Base-by-base conservation (phyloP, 1,139 yeast genomes). In the Protomyces pachydermus region DNA sequence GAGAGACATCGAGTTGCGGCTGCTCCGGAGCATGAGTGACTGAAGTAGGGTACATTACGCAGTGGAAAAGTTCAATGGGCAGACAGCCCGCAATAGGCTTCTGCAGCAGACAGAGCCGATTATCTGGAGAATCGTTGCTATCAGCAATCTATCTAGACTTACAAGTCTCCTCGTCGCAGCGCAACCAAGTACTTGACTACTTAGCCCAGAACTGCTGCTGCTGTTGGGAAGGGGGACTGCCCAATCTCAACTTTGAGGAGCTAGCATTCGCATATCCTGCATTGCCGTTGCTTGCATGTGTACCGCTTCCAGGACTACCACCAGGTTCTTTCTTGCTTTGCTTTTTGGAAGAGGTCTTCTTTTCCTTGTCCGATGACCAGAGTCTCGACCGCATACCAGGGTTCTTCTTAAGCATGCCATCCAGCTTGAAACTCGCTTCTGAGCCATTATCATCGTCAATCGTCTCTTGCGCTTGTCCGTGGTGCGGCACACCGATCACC, bases 381-480 rank as follows among this genome's bases (percentile, higher is more conserved):
- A 58, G 52, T 32, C 54, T 38, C 6, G 62, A 38, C 14, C 62
- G 51, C 39, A 58, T 51, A 14, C 51, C 34, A n/a, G 52, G 45
- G 28, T 55, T 58, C 56, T 58, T 58, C 34, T 58, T 58, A 6
- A 58, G 54, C 35, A 51, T 55, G 2, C 62, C 62, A n/a, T 58
- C 62, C 20, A 58, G 35, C 52, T 58, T 58, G 62, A 58, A 58
- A 39, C 62, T 58, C 10, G 56, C 52, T 23, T 58, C 62, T 8
- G 62, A 58, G n/a, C 28, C 54, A 42, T 58, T 55, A 46, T 58
- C 62, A 34, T 52, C 62, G 38, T 51, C 42, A 25, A 58, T 37
- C n/a, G 50, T 45, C 46, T 56, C 53, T 42, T 46, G 46, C 16
- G 25, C 23, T 18, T 46, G 48, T 25, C n/a, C 34, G 20, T 48